phyloP scores from a whole-genome alignment of 805 yeast species.

The Wickerhamomyces tratensis region DNA sequence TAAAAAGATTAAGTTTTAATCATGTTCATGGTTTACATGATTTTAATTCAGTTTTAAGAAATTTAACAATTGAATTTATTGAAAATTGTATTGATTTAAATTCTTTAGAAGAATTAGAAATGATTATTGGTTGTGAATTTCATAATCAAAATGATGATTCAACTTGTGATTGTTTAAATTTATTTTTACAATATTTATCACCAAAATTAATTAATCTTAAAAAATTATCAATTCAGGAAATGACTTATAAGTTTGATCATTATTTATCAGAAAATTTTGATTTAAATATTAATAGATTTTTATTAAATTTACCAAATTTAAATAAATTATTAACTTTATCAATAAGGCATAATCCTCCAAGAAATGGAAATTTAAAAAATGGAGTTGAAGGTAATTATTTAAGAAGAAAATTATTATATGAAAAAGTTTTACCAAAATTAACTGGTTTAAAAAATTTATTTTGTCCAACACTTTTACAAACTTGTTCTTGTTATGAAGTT shows the following conservation, averaged over 20 bases:
- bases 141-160: conserved; percentile 11
- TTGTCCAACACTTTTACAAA: conserved; percentile 50
- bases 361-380: conserved; percentile 45
- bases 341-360: conserved; percentile 51
- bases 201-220: conserved; percentile 18
- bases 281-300: conserved; percentile 32
- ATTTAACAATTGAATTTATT: conserved; percentile 21
- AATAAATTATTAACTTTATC: conserved; percentile 29
- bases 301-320: conserved; percentile 25
- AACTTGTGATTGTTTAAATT: conserved; percentile 35
- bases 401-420: conserved; percentile 45
- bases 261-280: conserved; percentile 49
- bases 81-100: conserved; percentile 20
- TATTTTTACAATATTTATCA: conserved; percentile 28
- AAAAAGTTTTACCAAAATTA: conserved; percentile 36
- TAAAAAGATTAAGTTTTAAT: conserved; percentile 28
- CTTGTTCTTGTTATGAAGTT: conserved; percentile 61
- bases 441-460: conserved; percentile 32
- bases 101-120: conserved; percentile 32
- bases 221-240: conserved; percentile 21
- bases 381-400: conserved; percentile 69
- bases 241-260: conserved; percentile 30
- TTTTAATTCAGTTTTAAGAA: conserved; percentile 24
- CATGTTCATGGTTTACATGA: conserved; percentile 37
- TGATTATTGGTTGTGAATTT: conserved; percentile 42